Evolutionary conservation across 176 grass and related monocot species (phyloP).

Genomic region (Cenchrus americanus): DNA sequence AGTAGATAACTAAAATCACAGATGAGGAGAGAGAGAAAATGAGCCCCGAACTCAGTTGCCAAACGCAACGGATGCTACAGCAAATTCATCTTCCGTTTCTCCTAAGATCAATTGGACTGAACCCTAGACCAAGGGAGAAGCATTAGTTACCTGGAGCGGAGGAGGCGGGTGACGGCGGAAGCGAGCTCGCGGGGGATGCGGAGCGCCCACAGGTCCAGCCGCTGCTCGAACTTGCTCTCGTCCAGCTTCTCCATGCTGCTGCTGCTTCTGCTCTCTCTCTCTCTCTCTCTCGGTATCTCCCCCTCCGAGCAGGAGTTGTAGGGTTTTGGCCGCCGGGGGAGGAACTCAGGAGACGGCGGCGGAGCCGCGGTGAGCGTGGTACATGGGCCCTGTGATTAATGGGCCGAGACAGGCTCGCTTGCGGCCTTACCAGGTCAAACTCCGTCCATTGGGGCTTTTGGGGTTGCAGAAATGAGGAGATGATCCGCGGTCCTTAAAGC

Average conservation of each 20-base stretch:
- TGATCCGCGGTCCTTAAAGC: too few species aligned
- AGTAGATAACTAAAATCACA: constrained; percentile 57
- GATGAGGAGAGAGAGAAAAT: neutral
- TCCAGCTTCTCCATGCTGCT: constrained; percentile 57
- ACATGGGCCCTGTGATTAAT: neutral
- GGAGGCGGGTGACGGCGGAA: constrained; percentile 63
- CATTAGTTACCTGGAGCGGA: constrained; percentile 71
- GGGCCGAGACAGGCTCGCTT: neutral
- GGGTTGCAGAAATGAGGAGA: too few species aligned
- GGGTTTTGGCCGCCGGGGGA: constrained; percentile 35
- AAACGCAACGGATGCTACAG: neutral
- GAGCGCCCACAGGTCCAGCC: constrained; percentile 68
- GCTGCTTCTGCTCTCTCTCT: too few species aligned
- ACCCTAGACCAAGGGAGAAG: constrained; percentile 4
- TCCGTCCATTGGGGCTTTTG: neutral
- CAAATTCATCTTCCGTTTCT: too few species aligned
- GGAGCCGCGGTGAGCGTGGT: neutral
- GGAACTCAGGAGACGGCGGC: neutral
- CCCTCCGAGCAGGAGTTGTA: constrained; percentile 11
- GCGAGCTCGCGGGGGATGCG: constrained; percentile 77
- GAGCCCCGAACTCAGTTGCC: neutral
- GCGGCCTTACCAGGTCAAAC: neutral
- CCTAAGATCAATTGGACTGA: constrained; percentile 11
- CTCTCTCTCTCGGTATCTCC: neutral
- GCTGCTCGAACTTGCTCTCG: constrained; percentile 80